phyloP scores from a whole-genome alignment of 163 green algal genomes.

The Chloromonas sp. region DNA sequence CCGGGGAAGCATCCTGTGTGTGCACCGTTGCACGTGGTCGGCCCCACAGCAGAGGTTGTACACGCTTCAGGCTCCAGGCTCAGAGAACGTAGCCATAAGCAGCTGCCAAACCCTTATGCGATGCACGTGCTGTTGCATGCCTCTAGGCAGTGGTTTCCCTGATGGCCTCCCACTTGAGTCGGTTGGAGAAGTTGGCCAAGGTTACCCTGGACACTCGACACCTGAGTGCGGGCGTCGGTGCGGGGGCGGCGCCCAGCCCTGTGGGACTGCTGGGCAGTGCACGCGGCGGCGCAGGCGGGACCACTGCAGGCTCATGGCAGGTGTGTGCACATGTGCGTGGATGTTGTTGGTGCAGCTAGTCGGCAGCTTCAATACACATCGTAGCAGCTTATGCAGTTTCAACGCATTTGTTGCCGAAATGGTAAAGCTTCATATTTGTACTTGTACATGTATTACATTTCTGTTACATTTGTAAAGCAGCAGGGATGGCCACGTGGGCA shows the following conservation, averaged over 20 bases:
- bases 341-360: background rate
- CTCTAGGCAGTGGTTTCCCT: conserved; percentile 30
- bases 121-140: background rate
- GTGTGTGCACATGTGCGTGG: conserved; percentile 29
- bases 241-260: background rate
- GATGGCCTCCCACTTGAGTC: conserved; percentile 26
- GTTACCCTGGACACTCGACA: conserved; percentile 35
- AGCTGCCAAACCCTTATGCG: no score
- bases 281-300: conserved; percentile 6
- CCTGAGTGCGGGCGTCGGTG: conserved; percentile 23
- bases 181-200: conserved; percentile 33
- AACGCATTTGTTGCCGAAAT: no score
- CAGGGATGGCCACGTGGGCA: no score
- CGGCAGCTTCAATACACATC: background rate
- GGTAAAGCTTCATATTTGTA: no score
- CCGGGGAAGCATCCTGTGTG: no score
- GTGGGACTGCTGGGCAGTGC: background rate
- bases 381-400: no score
- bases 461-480: no score
- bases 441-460: no score
- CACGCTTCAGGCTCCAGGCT: no score
- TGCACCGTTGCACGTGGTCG: no score
- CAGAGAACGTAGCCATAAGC: no score
- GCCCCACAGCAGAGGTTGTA: no score
- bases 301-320: conserved; percentile 27